Evolutionary conservation across 306 rosid genomes (phyloP).

Genomic region (Vigna mungo): DNA sequence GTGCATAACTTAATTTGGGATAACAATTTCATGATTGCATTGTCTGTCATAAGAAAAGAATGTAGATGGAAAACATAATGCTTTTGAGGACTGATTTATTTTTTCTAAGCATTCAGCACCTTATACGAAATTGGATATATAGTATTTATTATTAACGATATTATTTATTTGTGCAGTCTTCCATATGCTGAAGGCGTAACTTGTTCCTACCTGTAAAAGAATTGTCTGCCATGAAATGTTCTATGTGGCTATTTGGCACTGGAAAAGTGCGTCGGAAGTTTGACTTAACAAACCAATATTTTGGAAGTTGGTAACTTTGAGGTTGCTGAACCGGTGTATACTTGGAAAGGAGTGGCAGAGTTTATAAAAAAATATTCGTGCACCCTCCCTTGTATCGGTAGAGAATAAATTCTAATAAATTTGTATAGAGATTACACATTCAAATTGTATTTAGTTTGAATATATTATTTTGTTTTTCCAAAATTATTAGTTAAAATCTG

Average conservation of each 20-base stretch:
- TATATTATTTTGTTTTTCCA: too few species aligned
- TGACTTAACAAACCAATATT: neutral
- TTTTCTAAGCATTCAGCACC: neutral
- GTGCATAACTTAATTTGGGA: conserved; percentile 15
- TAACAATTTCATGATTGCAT: conserved; percentile 21
- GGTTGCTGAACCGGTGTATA: neutral
- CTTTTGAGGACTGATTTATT: conserved; percentile 5
- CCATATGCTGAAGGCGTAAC: neutral
- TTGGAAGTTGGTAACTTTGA: conserved; percentile 9
- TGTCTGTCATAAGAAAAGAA: conserved; percentile 27
- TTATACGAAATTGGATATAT: conserved; percentile 16
- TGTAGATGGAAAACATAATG: neutral
- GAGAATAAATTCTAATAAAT: too few species aligned
- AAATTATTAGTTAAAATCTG: too few species aligned
- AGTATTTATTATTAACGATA: neutral
- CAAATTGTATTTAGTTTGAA: too few species aligned
- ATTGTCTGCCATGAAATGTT: neutral
- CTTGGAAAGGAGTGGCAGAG: too few species aligned
- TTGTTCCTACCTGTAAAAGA: neutral
- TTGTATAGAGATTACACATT: too few species aligned
- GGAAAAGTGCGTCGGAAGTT: neutral
- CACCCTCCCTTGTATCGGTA: too few species aligned
- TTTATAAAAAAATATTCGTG: too few species aligned
- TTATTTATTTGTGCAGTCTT: conserved; percentile 4
- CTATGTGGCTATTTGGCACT: conserved; percentile 1